Base-by-base conservation (phyloP, 306 rosid species). In the Vicia faba region DNA sequence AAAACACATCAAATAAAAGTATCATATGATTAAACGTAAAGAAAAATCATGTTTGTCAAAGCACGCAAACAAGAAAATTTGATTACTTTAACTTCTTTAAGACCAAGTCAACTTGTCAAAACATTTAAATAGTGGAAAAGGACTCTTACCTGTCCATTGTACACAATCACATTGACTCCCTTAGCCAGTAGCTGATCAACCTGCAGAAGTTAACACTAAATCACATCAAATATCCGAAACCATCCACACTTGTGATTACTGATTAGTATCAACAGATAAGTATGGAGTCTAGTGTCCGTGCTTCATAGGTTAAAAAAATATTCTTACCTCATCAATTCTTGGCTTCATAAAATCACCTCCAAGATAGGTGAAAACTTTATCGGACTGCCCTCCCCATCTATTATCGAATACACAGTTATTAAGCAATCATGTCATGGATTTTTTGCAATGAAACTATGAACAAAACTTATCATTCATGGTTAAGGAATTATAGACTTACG, bases 331-430 rank as follows among this genome's bases (percentile, higher is more conserved):
- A 8, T 72, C 61, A 53, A 93, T 93, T 75, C 96, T 83, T 43
- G 99, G 97, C 48, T 31, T 93, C 99, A 93, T 93, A 48, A 93
- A 93, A 48, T 93, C 99, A 13, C 83, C 88, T 33, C 8, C 12
- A 28, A 93, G 72, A 11, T 33, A 0, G 2, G 4, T 0, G 35
- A 88, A 93, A 4, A 85, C 99, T 0, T 9, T 0, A 3, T 15
- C 50, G 2, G 85, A 51, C 54, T 93, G 96, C 15, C 73, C 84
- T 71, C 85, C 84, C 98, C 98, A 93, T 71, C 98, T 93, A 80
- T 35, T 70, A 67, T 12, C 72, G 63, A 31, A 73, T 55, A 20
- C 5, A 19, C 6, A 77, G 15, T 10, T 56, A 13, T 38, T 25
- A 61, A 16, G 56, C 36, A 64, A 65, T 46, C 46, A 61, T 51